These are phyloP conservation scores for Lentinula sp. DNA, from an alignment of 768 basidiomycete species.

Conservation along the genomic window DNA sequence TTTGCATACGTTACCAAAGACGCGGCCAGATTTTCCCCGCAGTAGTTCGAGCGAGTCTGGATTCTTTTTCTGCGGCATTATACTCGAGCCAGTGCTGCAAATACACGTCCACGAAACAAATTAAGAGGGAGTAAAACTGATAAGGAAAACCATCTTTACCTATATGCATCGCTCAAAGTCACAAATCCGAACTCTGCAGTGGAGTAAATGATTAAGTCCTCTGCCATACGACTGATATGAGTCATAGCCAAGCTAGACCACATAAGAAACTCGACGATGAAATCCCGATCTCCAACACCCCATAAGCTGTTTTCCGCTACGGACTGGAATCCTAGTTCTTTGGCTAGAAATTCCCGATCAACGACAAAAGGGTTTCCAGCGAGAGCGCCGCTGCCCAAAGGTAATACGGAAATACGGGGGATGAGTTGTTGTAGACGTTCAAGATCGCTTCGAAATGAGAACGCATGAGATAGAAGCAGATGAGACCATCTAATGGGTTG, in stretches of 20 bases:
- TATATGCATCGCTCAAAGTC: conserved; percentile 94
- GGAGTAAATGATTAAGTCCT: conserved; percentile 95
- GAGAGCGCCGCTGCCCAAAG: conserved; percentile 90
- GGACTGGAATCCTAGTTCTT: conserved; percentile 83
- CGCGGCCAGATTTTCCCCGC: conserved; percentile 90
- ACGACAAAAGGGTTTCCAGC: conserved; percentile 96
- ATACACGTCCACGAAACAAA: background rate
- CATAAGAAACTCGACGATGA: conserved; percentile 95
- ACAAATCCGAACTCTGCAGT: conserved; percentile 97
- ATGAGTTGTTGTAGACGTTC: conserved; percentile 77
- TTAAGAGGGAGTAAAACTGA: background rate
- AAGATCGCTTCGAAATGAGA: conserved; percentile 87
- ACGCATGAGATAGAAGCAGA: conserved; percentile 90
- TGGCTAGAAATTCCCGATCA: conserved; percentile 87
- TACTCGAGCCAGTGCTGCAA: conserved; percentile 90
- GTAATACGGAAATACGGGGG: conserved; percentile 89
- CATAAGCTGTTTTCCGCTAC: conserved; percentile 95
- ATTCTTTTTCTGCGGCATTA: conserved; percentile 99
- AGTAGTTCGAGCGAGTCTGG: conserved; percentile 94
- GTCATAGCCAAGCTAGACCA: conserved; percentile 91
- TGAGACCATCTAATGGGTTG: conserved; percentile 99
- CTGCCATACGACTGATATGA: conserved; percentile 91
- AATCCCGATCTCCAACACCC: conserved; percentile 96
- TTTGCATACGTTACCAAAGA: conserved; percentile 78
- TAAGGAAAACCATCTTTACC: conserved; percentile 39